Percentiles rank a stretch among this genome's conserved stretches.
Conservation (phyloP, 2,329 filamentous ascomycete species). For the Ophiocordyceps camponoti-saundersi region DNA sequence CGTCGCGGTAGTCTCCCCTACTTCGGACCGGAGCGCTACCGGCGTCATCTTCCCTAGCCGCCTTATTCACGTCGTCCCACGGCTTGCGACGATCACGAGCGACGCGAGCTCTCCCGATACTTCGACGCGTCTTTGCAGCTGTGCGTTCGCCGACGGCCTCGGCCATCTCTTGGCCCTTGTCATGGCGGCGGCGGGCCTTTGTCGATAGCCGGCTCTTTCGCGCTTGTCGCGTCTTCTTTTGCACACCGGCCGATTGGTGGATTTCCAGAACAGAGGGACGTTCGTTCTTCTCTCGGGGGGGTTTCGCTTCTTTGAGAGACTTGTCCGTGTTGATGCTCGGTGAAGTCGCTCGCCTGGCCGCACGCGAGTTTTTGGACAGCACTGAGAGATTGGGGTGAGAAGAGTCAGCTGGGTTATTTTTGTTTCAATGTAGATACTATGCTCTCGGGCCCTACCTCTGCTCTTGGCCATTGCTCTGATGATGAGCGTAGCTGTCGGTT, state of each 20-base stretch:
- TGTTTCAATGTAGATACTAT: background rate
- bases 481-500: too few relatives aligned
- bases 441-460: constrained; percentile 1
- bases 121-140: constrained; percentile 35
- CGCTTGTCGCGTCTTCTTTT: constrained; percentile 45
- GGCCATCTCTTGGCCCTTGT: constrained; percentile 40
- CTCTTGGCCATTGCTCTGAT: constrained; percentile 4
- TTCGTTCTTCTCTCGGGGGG: constrained; percentile 18
- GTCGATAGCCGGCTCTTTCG: constrained; percentile 36
- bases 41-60: constrained; percentile 7
- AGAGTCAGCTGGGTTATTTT: background rate
- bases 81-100: constrained; percentile 32
- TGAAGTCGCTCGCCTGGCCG: constrained; percentile 54
- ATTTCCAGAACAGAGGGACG: constrained; percentile 53
- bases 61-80: constrained; percentile 42
- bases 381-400: constrained; percentile 26
- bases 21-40: constrained; percentile 6
- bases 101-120: constrained; percentile 27
- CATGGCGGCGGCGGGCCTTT: constrained; percentile 36
- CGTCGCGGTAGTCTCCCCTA: constrained; percentile 6
- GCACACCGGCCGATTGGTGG: constrained; percentile 48
- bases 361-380: constrained; percentile 54
- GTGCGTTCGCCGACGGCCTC: constrained; percentile 43
- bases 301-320: constrained; percentile 43
- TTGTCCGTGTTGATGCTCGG: constrained; percentile 57